These are phyloP conservation scores for Alternaria novae-zelandiae DNA, from an alignment of 2,329 filamentous ascomycete genomes.

Conservation along the genomic window DNA sequence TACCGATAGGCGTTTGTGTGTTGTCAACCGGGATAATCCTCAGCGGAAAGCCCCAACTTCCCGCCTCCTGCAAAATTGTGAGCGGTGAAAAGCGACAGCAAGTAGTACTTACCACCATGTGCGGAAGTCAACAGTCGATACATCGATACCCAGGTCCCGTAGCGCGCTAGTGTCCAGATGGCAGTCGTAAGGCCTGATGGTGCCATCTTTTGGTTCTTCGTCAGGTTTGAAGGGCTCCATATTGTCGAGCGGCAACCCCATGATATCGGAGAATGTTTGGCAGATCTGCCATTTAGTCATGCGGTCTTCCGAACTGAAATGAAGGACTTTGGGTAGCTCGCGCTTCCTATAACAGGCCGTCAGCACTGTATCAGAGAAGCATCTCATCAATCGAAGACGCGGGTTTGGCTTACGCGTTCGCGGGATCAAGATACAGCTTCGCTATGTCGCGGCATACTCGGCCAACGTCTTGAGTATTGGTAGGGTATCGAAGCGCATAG, in stretches of 20 bases:
- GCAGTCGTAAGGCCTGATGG: conserved; percentile 85
- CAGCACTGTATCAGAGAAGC: neutral
- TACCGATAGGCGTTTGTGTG: neutral
- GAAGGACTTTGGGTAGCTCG: conserved; percentile 72
- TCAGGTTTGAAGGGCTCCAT: conserved; percentile 66
- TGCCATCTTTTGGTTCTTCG: conserved; percentile 71
- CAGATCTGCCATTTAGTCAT: conserved; percentile 93
- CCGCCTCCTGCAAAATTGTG: conserved; percentile 33
- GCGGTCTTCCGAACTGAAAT: conserved; percentile 85
- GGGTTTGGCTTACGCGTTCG: conserved; percentile 34
- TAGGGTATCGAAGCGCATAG: conserved; percentile 84
- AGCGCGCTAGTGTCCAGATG: conserved; percentile 80
- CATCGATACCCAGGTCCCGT: conserved; percentile 74
- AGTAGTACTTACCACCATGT: conserved; percentile 72
- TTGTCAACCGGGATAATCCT: neutral
- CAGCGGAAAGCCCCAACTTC: conserved; percentile 41
- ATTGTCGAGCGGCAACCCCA: conserved; percentile 72
- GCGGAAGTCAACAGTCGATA: conserved; percentile 75
- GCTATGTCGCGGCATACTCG: conserved; percentile 79
- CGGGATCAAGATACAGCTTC: conserved; percentile 62
- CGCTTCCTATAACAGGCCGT: conserved; percentile 32
- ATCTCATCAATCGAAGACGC: neutral
- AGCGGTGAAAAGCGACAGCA: conserved; percentile 7
- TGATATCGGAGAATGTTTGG: conserved; percentile 76
- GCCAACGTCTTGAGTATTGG: conserved; percentile 85